Evolutionary conservation across 2,329 filamentous ascomycete genomes (phyloP), one percentile per base, ranked within the genome.

Genomic region (Fusarium oligoseptatum): DNA sequence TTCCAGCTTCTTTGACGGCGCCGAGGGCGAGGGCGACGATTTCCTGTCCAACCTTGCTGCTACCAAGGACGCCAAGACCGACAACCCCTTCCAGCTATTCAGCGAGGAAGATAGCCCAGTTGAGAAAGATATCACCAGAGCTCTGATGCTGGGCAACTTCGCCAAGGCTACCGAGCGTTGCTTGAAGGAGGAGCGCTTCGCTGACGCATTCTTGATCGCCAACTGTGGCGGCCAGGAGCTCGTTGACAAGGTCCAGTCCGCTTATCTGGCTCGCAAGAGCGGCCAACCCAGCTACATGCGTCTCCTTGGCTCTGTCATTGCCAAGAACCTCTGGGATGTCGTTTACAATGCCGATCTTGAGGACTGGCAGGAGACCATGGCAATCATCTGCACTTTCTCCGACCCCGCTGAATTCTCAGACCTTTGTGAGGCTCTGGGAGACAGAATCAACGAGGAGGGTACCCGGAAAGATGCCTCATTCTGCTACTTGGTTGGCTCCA

Each of bases 291-390:
- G 96, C 84, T 99, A 99, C 80, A 87, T 98, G 66, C 93, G 97
- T 50, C 88, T 99, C 10, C 88, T 99, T 64, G 93, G 94, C 61
- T 98, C 96, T 7, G 94, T 99, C 61, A 95, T 98, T 67, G 92
- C 94, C 72, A 98, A 98, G 87, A 98, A 99, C 80, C 88, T 99
- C 2, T 98, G 96, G 97, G 97, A 99, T 84, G 90, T 98, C 55
- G 97, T 98, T 9, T 95, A 98, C 85, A 99, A 99, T 80, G 97
- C 96, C 9, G 94, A 98, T 80, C 86, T 99, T 55, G 89, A 90
- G 62, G 94, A 97, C 84, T 99, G 97, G 97, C 98, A 97, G 85
- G 97, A 98, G 83, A 92, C 96, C 4, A 97, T 99, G 94, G 95
- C 95, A 32, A 94, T 95, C 1, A 87, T 99, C 64, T 99, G 97